Conservation (phyloP, 2,329 filamentous ascomycete species). For the Aspergillus piperis region DNA sequence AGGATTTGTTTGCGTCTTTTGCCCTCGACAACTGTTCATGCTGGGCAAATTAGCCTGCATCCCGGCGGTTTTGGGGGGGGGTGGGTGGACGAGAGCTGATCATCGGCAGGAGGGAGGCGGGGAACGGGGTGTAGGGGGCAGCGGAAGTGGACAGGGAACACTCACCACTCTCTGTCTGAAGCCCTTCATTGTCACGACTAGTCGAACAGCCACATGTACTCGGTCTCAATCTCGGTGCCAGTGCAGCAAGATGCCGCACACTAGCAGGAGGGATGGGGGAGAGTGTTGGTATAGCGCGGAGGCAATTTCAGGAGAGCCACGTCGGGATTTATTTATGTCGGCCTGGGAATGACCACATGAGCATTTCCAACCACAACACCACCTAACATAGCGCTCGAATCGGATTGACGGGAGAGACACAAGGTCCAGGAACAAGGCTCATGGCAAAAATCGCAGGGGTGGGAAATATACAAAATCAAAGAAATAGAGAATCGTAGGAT, state of each 20-base stretch:
- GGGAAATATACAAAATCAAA: neutral
- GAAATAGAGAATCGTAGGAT: neutral
- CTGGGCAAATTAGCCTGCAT: slow-evolving; percentile 46
- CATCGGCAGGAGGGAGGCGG: slow-evolving; percentile 25
- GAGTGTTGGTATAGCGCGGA: slow-evolving; percentile 19
- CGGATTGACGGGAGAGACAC: neutral
- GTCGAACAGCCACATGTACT: slow-evolving; percentile 40
- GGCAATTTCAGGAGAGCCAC: slow-evolving; percentile 27
- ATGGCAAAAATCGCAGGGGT: neutral
- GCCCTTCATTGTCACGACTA: slow-evolving; percentile 77
- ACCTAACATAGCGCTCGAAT: slow-evolving; percentile 10
- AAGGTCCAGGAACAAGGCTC: neutral
- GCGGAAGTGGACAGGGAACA: slow-evolving; percentile 31
- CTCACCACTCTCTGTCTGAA: slow-evolving; percentile 97
- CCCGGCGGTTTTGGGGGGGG: slow-evolving; percentile 11
- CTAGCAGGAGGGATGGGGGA: slow-evolving; percentile 33
- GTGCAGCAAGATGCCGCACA: slow-evolving; percentile 39
- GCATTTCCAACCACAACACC: slow-evolving; percentile 25
- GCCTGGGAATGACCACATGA: slow-evolving; percentile 33
- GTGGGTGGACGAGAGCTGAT: slow-evolving; percentile 16
- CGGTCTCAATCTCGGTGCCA: slow-evolving; percentile 32
- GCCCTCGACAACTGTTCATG: slow-evolving; percentile 86
- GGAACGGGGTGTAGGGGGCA: slow-evolving; percentile 18
- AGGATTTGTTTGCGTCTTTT: slow-evolving; percentile 83
- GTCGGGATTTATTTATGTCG: slow-evolving; percentile 33